Base-by-base conservation (phyloP, 2,329 filamentous ascomycete genomes). In the Tolypocladium capitatum region DNA sequence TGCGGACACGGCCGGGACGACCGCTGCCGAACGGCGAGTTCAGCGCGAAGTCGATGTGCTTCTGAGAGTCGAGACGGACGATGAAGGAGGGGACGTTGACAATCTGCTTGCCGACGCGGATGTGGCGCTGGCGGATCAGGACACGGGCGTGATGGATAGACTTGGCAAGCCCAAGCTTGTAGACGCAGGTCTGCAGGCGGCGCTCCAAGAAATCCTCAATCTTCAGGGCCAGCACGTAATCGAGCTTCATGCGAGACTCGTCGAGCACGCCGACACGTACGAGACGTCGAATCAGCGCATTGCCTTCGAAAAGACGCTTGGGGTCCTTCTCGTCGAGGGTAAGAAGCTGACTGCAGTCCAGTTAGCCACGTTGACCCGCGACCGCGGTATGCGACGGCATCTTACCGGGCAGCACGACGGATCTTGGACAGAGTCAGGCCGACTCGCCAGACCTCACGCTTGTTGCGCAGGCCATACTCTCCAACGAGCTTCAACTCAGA, bases 191-290 rank as follows among this genome's bases (percentile, higher is more conserved):
- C 84, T 98, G 91, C 62, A 97, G 90, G 74, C 92, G 90, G 67
- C 92, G 91, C 86, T 98, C 92, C 76, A 98, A 82, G 85, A 98
- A 98, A 76, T 98, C 92, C 77, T 98, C 92, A 66, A 94, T 86
- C 82, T 95, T 94, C 54, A 98, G 84, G 76, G 92, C 92, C 70
- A 98, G 79, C 70, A 98, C 92, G 85, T 98, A 96, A 96, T 98
- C 92, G 81, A 98, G 92, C 86, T 96, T 98, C 92, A 98, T 98
- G 83, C 92, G 92, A 71, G 90, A 90, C 81, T 98, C 92, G 73
- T 98, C 92, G 68, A 98, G 88, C 68, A 98, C 92, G 87, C 92
- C 92, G 71, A 97, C 90, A 73, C 92, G 92, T 61, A 98, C 92
- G 61, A 98, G 89, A 86, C 92, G 92, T 73, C 92, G 92, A 85